Evolutionary conservation across 306 rosid species (phyloP).

Genomic region (Casuarina equisetifolia): DNA sequence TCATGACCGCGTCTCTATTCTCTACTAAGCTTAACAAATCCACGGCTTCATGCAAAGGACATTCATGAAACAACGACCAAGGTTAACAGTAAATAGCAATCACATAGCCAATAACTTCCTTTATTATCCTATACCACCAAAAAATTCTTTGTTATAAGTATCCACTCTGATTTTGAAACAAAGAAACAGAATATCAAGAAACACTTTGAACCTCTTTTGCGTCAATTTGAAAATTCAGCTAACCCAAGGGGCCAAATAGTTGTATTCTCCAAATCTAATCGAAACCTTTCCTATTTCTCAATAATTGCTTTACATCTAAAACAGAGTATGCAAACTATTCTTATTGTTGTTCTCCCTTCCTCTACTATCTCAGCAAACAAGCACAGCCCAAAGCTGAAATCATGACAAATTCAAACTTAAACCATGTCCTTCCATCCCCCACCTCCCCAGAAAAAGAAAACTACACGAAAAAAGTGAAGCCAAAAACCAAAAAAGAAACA

Average conservation of each 20-base stretch:
- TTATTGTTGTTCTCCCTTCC: neutral
- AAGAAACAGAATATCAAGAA: neutral
- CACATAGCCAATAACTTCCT: neutral
- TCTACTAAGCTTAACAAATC: neutral
- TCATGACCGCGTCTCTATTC: neutral
- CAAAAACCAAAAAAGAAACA: neutral
- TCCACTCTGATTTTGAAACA: neutral
- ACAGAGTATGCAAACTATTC: neutral
- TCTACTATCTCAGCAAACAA: conserved; percentile 8
- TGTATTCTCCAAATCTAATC: neutral
- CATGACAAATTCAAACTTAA: too few species aligned
- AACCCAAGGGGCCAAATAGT: neutral
- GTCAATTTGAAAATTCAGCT: neutral
- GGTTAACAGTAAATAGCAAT: neutral
- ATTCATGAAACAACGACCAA: neutral
- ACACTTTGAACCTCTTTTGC: neutral
- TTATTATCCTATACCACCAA: neutral
- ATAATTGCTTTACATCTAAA: neutral
- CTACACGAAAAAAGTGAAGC: neutral
- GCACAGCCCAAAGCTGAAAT: neutral
- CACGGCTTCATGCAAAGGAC: neutral
- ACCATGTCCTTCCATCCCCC: too few species aligned
- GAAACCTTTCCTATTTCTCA: neutral
- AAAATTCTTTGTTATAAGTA: too few species aligned
- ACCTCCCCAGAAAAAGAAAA: neutral